These are phyloP conservation scores for Grosmannia penicillata DNA, from an alignment of 2,329 filamentous ascomycete species.

Conservation along the genomic window DNA sequence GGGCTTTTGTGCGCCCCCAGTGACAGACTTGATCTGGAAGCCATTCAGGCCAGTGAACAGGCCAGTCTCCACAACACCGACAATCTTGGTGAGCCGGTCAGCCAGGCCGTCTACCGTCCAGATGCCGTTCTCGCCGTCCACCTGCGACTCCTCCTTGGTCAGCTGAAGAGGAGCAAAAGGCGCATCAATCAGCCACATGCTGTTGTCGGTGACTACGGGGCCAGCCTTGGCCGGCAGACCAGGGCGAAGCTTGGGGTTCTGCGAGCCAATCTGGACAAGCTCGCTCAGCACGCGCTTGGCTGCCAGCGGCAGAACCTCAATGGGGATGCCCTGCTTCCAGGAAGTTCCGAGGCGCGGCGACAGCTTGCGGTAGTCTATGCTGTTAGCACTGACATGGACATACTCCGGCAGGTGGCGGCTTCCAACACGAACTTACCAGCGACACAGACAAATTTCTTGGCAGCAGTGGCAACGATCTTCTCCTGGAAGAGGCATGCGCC, in stretches of 20 bases:
- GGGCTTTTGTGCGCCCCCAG: conserved; percentile 70
- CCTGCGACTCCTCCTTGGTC: conserved; percentile 27
- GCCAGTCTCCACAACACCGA: conserved; percentile 82
- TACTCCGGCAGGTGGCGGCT: background rate
- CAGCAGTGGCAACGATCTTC: conserved; percentile 78
- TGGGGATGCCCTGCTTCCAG: conserved; percentile 76
- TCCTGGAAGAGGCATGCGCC: conserved; percentile 97
- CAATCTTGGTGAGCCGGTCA: conserved; percentile 60
- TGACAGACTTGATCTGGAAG: conserved; percentile 41
- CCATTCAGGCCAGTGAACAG: conserved; percentile 79
- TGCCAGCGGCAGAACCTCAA: conserved; percentile 82
- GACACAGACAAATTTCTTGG: conserved; percentile 66
- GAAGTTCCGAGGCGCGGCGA: conserved; percentile 56
- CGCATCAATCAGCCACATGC: conserved; percentile 83
- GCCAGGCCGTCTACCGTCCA: conserved; percentile 74
- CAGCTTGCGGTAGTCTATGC: conserved; percentile 70
- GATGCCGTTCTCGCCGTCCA: conserved; percentile 43
- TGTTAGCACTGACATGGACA: background rate
- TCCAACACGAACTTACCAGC: conserved; percentile 17
- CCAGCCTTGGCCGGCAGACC: conserved; percentile 62
- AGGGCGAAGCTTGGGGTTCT: conserved; percentile 54
- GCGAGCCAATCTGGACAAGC: conserved; percentile 58
- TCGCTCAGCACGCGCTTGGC: conserved; percentile 62
- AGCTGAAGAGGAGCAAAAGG: conserved; percentile 65
- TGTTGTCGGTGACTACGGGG: conserved; percentile 67